A percentile compares a stretch with the other conserved stretches of the same genome.
phyloP scores from a whole-genome alignment of 331 rosid genomes.

The Quercus tomentella region DNA sequence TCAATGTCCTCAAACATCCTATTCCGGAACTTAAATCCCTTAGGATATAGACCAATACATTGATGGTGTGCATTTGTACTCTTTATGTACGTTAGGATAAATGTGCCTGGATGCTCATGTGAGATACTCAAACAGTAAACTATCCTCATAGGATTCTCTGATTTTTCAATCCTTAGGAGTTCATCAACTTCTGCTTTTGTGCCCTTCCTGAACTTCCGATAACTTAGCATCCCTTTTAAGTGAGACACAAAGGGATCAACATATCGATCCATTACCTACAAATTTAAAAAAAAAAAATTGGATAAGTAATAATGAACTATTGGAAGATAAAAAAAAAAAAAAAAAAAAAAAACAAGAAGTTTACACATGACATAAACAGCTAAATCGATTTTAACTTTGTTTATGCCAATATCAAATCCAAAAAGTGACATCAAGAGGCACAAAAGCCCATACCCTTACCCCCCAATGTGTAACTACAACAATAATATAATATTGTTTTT shows the following conservation, averaged over 20 bases:
- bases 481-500: neutral
- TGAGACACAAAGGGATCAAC: conserved; percentile 95
- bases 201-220: conserved; percentile 87
- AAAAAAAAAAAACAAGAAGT: too few relatives aligned
- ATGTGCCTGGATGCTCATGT: conserved; percentile 96
- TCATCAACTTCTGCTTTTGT: conserved; percentile 91
- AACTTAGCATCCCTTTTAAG: conserved; percentile 75
- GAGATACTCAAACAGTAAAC: conserved; percentile 89
- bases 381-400: neutral
- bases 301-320: too few relatives aligned
- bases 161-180: conserved; percentile 70
- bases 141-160: conserved; percentile 79
- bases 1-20: conserved; percentile 95
- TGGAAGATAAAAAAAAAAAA: too few relatives aligned
- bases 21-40: conserved; percentile 94
- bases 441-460: neutral
- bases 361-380: too few relatives aligned
- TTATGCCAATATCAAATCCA: neutral
- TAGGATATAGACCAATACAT: conserved; percentile 92
- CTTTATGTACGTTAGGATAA: conserved; percentile 77
- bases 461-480: neutral
- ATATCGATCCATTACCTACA: conserved; percentile 94
- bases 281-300: conserved; percentile 5
- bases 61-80: conserved; percentile 98
- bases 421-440: neutral